phyloP scores from a whole-genome alignment of 352 stramenopile species.

The Globisporangium uncinulatum region DNA sequence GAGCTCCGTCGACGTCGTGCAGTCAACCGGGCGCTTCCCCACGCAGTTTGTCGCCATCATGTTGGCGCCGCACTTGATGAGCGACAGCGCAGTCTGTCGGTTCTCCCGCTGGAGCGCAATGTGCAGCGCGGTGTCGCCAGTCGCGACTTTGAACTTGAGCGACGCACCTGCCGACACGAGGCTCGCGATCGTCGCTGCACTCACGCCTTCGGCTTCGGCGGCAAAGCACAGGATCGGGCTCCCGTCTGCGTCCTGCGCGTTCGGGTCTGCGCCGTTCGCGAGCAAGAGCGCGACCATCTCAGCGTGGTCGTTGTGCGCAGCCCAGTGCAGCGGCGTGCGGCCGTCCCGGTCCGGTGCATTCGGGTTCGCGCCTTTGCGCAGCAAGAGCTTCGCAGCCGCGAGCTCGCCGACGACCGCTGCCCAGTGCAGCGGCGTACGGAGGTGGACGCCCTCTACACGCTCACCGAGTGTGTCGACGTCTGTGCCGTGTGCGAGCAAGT shows the following conservation, averaged over 20 bases:
- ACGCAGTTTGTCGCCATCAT: constrained; percentile 61
- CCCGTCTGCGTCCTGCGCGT: constrained; percentile 34
- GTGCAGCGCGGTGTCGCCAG: constrained; percentile 67
- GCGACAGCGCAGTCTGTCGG: constrained; percentile 47
- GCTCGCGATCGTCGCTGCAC: constrained; percentile 31
- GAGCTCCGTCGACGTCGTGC: constrained; percentile 70
- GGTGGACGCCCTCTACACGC: constrained; percentile 50
- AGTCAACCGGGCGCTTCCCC: constrained; percentile 69
- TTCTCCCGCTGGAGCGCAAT: constrained; percentile 70
- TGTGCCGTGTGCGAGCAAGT: constrained; percentile 32
- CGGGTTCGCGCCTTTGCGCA: constrained; percentile 38
- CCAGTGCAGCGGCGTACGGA: constrained; percentile 69
- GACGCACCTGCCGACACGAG: constrained; percentile 37
- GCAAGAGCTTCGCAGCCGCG: constrained; percentile 26
- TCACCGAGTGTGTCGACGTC: constrained; percentile 53
- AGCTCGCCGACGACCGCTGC: constrained; percentile 50
- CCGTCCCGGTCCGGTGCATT: constrained; percentile 57
- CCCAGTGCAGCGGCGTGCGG: constrained; percentile 72
- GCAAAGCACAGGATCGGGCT: constrained; percentile 61
- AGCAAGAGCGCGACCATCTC: constrained; percentile 50
- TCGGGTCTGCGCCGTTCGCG: constrained; percentile 31
- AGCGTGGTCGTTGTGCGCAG: constrained; percentile 57
- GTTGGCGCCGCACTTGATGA: constrained; percentile 68
- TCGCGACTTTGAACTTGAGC: constrained; percentile 27
- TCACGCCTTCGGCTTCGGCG: constrained; percentile 53